These are phyloP conservation scores for Xylariaceae sp. DNA, from an alignment of 2,329 filamentous ascomycete species.

Conservation along the genomic window DNA sequence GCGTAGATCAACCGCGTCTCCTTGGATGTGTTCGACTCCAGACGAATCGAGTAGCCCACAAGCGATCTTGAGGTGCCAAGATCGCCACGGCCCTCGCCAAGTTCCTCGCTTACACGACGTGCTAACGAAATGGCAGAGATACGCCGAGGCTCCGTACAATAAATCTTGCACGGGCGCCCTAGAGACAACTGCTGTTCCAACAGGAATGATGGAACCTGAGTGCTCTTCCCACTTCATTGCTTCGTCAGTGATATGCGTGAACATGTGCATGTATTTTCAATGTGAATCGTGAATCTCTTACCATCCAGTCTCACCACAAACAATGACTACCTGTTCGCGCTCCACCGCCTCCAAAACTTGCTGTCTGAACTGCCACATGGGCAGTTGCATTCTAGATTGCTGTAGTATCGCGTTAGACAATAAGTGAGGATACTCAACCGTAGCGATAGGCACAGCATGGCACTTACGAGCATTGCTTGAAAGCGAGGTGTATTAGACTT, in stretches of 20 bases:
- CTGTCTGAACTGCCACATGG: conserved; percentile 81
- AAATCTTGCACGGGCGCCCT: conserved; percentile 83
- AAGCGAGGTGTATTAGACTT: conserved; percentile 59
- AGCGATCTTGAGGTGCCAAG: conserved; percentile 79
- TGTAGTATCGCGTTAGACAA: conserved; percentile 21
- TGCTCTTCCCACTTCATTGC: conserved; percentile 75
- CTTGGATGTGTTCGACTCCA: conserved; percentile 80
- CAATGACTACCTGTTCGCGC: conserved; percentile 78
- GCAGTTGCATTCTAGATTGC: conserved; percentile 70
- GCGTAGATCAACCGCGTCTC: conserved; percentile 87
- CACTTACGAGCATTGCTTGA: conserved; percentile 68
- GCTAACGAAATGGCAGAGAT: conserved; percentile 96
- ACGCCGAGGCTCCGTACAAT: conserved; percentile 89
- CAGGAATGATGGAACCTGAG: conserved; percentile 91
- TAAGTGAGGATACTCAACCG: neutral
- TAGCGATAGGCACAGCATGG: neutral
- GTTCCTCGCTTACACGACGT: conserved; percentile 86
- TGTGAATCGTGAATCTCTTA: conserved; percentile 35
- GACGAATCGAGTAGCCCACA: conserved; percentile 87
- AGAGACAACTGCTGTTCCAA: conserved; percentile 81
- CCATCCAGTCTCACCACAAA: conserved; percentile 95
- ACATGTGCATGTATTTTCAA: neutral
- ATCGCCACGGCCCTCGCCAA: conserved; percentile 79
- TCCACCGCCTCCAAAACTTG: conserved; percentile 75
- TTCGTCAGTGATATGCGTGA: neutral